Conservation (phyloP, 2,329 filamentous ascomycete genomes). For the Pezicula carpinea region DNA sequence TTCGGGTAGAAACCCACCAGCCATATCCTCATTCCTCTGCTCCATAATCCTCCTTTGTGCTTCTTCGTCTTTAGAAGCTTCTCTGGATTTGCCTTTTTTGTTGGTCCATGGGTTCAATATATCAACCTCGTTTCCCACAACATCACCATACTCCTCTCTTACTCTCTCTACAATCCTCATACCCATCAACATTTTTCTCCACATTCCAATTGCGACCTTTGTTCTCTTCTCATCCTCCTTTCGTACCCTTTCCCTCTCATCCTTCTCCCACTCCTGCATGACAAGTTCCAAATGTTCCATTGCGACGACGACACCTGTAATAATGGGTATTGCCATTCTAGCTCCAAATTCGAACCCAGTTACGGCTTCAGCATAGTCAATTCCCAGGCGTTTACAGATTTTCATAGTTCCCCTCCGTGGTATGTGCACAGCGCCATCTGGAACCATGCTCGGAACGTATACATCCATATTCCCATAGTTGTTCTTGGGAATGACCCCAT, state of each 20-base stretch:
- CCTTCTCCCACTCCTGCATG: slow-evolving; percentile 72
- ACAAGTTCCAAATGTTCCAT: slow-evolving; percentile 71
- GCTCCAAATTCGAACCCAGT: slow-evolving; percentile 96
- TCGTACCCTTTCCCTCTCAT: slow-evolving; percentile 68
- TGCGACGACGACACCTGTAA: slow-evolving; percentile 85
- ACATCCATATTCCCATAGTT: slow-evolving; percentile 95
- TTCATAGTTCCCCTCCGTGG: slow-evolving; percentile 72
- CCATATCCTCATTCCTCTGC: slow-evolving; percentile 45
- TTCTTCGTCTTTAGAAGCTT: slow-evolving; percentile 23
- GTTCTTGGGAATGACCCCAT: slow-evolving; percentile 90
- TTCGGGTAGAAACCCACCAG: slow-evolving; percentile 57
- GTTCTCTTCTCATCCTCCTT: slow-evolving; percentile 82
- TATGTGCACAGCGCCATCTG: slow-evolving; percentile 76
- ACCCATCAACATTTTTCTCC: slow-evolving; percentile 85
- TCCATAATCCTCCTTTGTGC: slow-evolving; percentile 23
- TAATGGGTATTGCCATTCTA: slow-evolving; percentile 87
- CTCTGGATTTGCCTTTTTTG: slow-evolving; percentile 26
- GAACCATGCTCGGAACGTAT: slow-evolving; percentile 91
- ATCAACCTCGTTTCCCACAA: slow-evolving; percentile 45
- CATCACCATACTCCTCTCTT: slow-evolving; percentile 67
- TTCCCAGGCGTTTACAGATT: slow-evolving; percentile 76
- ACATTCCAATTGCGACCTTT: slow-evolving; percentile 67
- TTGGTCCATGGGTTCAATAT: slow-evolving; percentile 51
- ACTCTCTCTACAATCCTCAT: slow-evolving; percentile 77
- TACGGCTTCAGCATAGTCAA: slow-evolving; percentile 91